Evolutionary conservation across 2,329 filamentous ascomycete species (phyloP).

Genomic region (Massarina eburnea): DNA sequence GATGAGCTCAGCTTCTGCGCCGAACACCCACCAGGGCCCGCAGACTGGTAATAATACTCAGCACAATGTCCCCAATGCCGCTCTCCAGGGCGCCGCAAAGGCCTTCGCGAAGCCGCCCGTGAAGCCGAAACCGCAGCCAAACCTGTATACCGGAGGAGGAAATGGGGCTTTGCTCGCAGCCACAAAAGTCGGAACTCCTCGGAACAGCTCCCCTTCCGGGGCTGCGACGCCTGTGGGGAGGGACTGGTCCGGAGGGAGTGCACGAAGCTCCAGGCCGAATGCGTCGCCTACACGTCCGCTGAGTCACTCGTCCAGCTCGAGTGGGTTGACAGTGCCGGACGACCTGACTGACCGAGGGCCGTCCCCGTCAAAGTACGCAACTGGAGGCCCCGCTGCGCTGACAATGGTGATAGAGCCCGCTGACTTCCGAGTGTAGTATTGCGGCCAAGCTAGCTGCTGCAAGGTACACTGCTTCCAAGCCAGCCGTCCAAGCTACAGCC

Average conservation of each 20-base stretch:
- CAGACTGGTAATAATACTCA: constrained; percentile 40
- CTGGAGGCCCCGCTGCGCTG: too few relatives aligned
- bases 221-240: constrained; percentile 24
- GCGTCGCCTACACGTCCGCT: constrained; percentile 21
- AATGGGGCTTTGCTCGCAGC: constrained; percentile 52
- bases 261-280: constrained; percentile 24
- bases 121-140: constrained; percentile 44
- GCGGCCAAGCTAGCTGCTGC: constrained; percentile 65
- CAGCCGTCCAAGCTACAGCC: constrained; percentile 15
- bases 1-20: constrained; percentile 38
- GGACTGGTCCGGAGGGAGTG: constrained; percentile 36
- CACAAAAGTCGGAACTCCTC: constrained; percentile 38
- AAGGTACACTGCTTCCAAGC: constrained; percentile 54
- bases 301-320: constrained; percentile 34
- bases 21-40: constrained; percentile 30
- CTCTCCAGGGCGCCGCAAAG: constrained; percentile 51
- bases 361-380: constrained; percentile 63
- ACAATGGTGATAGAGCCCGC: too few relatives aligned
- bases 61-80: constrained; percentile 46
- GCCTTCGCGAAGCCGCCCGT: constrained; percentile 51
- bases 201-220: constrained; percentile 13
- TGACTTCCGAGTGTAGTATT: too few relatives aligned
- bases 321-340: constrained; percentile 33
- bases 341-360: constrained; percentile 37
- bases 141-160: constrained; percentile 42